A percentile compares a stretch with the other conserved stretches of the same genome.
Evolutionary conservation across 2,329 filamentous ascomycete genomes (phyloP).

Genomic region (Colletotrichum sp.): DNA sequence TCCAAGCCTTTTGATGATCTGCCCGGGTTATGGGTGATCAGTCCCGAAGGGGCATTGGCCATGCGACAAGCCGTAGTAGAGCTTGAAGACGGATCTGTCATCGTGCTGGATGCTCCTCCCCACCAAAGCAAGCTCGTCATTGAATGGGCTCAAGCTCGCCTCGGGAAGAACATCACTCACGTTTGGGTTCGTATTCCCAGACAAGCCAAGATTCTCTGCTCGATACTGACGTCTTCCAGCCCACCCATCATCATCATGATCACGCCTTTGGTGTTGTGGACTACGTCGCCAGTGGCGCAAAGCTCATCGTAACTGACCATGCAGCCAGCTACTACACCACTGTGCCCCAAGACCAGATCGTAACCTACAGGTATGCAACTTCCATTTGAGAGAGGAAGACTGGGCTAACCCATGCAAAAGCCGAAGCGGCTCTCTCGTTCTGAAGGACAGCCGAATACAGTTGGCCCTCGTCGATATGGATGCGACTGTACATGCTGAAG

Average conservation of each 20-base stretch:
- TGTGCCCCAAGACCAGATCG: not conserved
- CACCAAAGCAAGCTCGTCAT: slow-evolving; percentile 23
- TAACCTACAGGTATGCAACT: not conserved
- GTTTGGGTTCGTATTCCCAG: not conserved
- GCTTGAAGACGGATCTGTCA: slow-evolving; percentile 12
- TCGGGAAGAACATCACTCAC: slow-evolving; percentile 18
- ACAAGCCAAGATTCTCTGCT: not conserved
- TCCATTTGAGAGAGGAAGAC: not conserved
- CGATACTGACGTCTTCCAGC: not conserved
- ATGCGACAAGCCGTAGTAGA: slow-evolving; percentile 17
- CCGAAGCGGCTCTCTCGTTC: not conserved
- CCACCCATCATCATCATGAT: not conserved
- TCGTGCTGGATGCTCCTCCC: slow-evolving; percentile 20
- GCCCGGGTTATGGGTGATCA: not conserved
- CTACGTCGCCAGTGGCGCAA: not conserved
- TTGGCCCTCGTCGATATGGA: not conserved
- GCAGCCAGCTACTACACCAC: not conserved
- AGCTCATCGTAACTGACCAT: not conserved
- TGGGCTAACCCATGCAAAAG: not conserved
- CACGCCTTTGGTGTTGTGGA: not conserved
- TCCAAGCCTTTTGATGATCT: not conserved
- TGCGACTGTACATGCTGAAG: not conserved
- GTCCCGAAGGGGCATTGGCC: not conserved
- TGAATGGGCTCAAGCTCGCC: slow-evolving; percentile 15
- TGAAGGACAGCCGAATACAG: not conserved